Conservation (phyloP, 345 rosid species). For the Arabis alpina region DNA sequence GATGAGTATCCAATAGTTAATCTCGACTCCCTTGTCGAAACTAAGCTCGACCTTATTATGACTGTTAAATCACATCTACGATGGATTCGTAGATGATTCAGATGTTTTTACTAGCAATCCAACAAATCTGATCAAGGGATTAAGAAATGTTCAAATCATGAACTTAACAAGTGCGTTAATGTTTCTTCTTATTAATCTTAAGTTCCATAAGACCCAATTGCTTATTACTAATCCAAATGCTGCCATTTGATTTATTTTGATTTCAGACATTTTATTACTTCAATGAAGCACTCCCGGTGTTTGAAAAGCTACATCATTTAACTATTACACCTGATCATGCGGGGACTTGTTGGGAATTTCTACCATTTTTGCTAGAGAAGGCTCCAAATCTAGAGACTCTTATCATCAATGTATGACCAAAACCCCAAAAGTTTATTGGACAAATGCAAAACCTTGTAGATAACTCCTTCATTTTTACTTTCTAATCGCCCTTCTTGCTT, state of each 20-base stretch:
- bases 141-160: constrained; percentile 17
- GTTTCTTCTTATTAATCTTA: too few relatives aligned
- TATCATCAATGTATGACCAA: background rate
- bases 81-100: too few relatives aligned
- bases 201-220: too few relatives aligned
- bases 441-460: too few relatives aligned
- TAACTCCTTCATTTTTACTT: too few relatives aligned
- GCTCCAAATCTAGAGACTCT: constrained; percentile 11
- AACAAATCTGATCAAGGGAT: background rate
- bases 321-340: background rate
- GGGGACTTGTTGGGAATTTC: too few relatives aligned
- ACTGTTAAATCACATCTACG: too few relatives aligned
- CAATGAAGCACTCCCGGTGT: constrained; percentile 13
- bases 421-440: too few relatives aligned
- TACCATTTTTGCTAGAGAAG: background rate
- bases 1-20: constrained; percentile 9
- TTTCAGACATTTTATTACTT: background rate
- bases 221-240: too few relatives aligned
- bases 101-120: too few relatives aligned
- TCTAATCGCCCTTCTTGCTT: too few relatives aligned
- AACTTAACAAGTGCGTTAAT: background rate
- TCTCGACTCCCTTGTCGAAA: constrained; percentile 10
- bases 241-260: background rate
- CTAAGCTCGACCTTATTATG: background rate
- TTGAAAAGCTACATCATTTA: background rate